Base-by-base conservation (phyloP, 208 protist species). In the Wallacemonas collosoma region DNA sequence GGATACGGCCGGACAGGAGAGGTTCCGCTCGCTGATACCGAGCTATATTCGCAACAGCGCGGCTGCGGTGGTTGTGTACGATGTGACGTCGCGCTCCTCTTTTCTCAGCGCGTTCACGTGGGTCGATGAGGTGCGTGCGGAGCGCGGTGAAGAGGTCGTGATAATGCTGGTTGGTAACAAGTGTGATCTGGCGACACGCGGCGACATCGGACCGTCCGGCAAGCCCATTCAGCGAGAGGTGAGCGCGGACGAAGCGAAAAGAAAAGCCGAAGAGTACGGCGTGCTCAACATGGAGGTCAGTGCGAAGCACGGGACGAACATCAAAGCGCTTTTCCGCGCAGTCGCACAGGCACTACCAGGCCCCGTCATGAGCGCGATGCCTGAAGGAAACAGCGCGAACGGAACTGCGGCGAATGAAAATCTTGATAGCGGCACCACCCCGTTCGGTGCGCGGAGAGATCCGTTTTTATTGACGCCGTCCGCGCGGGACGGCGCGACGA, bases 91-190 rank as follows among this genome's bases (percentile, higher is more conserved):
- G 76, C 91, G 96, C 15, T 67, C 80, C 11, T 98, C 96, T 0
- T 99, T 99, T 84, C 63, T 94, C 40, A 93, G 92, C 70, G 93
- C 90, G 17, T 90, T 88, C 57, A 97, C 96, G 68, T 99, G 99
- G 98, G 93, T 99, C 50, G 98, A 98, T 26, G 98, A 99, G 73
- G 97, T 99, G 14, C 87, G 98, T n/a, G 82, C 86, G 26, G 97
- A 99, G 80, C 79, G 98, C 48, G 95, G 98, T 47, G 95, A 95
- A 8, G 89, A 90, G 35, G 96, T 99, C 9, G 91, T 99, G 8
- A 88, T 99, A 14, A 88, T 95, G 67, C 89, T 99, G 5, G 98
- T 99, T 3, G 98, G 98, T 36, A 99, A 99, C 82, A 99, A 99
- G 77, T 93, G 88, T 6, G 98, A 99, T 87, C 76, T 98, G 35